Percentiles rank a stretch among this genome's conserved stretches.
Evolutionary conservation across 1,284 basidiomycete genomes (phyloP).

Genomic region (Heterobasidion occidentale): DNA sequence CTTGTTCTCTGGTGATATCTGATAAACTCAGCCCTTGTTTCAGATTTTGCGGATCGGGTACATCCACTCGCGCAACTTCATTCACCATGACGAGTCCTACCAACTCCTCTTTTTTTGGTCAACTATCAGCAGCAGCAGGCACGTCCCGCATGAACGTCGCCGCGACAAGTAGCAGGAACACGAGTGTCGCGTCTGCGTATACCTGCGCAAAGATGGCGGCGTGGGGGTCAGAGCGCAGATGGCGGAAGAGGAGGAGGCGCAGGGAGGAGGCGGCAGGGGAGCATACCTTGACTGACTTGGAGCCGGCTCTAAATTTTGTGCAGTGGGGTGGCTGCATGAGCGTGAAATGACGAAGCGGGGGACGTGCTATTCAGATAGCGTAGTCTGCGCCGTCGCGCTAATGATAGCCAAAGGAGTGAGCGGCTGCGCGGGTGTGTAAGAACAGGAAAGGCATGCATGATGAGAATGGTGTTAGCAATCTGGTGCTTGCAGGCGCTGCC

Average conservation of each 20-base stretch:
- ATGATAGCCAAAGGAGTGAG: neutral
- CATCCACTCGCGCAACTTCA: conserved; percentile 99
- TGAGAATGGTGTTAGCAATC: conserved; percentile 99
- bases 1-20: conserved; percentile 8
- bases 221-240: neutral
- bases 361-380: conserved; percentile 86
- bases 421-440: neutral
- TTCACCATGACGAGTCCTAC: conserved; percentile 72
- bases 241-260: neutral
- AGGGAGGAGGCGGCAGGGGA: neutral
- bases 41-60: conserved; percentile 99
- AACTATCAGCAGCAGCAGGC: neutral
- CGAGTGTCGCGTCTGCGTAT: conserved; percentile 61
- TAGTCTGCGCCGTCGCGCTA: conserved; percentile 97
- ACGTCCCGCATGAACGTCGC: conserved; percentile 50
- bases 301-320: conserved; percentile 85
- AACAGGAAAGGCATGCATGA: conserved; percentile 43
- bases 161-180: conserved; percentile 69
- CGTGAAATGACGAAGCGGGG: neutral
- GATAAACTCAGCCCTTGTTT: conserved; percentile 1
- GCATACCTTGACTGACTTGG: conserved; percentile 85
- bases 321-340: conserved; percentile 1
- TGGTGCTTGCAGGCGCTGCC: conserved; percentile 99
- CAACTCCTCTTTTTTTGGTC: neutral
- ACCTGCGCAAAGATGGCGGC: conserved; percentile 21